Evolutionary conservation across 345 rosid species (phyloP), one percentile per base, ranked within the genome.

Genomic region (Salix exigua): DNA sequence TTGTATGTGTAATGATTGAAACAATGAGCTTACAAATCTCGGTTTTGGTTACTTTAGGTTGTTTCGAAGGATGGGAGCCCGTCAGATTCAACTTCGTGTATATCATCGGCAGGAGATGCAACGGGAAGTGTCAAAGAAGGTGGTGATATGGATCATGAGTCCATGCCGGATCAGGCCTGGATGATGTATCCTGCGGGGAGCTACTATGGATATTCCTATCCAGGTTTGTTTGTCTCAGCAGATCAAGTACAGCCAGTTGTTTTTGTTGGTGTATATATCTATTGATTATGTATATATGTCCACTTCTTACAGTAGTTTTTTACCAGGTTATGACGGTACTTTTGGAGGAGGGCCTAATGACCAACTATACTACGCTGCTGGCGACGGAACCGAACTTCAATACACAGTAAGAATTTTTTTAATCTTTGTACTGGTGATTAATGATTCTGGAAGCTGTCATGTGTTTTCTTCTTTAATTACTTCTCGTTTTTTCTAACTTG

Each of bases 191-290:
- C 79, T 77, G 58, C 79, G 23, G 79, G 78, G 60, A 73, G 79
- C 74, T 78, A 78, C 80, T 82, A 79, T 61, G 87, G 89, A 63
- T 83, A 82, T 71, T 82, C 79, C 68, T 83, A 85, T 82, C 84
- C 91, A 77, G 87, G 91, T 88, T 73, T 64, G 75, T 88, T 75
- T 73, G 68, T 21, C 42, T 37, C 58, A 6, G 46, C 40, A 14
- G 48, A 38, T 31, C 63, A 9, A 25, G 23, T 6, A 37, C 19
- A 30, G 16, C 33, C 62, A 14, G 4, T 12, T 42, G 30, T 33
- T 16, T 5, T 35, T 67, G 14, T 33, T 1, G 19, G 21, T 42
- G 14, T 33, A 2, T 55, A 4, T 51, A 1, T 48, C 1, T 38
- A 53, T 35, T 21, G 19, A 40, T 19, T 17, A 21, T 61, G 38